Conservation (phyloP, 108 stramenopile species). For the Skeletonema marinoi region DNA sequence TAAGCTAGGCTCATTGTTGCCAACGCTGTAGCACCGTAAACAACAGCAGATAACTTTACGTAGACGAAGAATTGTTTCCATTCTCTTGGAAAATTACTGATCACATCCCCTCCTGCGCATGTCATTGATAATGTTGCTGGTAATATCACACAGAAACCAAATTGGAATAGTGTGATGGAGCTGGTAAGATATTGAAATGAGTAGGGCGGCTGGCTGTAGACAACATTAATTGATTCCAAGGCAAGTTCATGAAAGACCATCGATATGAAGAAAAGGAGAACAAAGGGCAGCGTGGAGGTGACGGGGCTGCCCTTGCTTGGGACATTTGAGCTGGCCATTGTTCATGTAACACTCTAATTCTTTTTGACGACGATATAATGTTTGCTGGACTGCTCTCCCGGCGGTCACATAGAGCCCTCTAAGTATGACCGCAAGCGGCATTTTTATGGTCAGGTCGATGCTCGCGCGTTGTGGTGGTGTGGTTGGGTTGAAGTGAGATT, state of each 20-base stretch:
- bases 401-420: too few species aligned
- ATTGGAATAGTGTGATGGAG: constrained; percentile 68
- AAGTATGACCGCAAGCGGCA: too few species aligned
- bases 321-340: not conserved
- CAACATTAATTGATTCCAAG: constrained; percentile 50
- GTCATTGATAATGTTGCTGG: constrained; percentile 47
- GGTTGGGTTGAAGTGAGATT: too few species aligned
- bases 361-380: not conserved
- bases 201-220: constrained; percentile 19
- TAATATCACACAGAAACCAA: constrained; percentile 63
- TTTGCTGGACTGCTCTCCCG: too few species aligned
- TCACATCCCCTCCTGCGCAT: constrained; percentile 33
- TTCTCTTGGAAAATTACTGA: constrained; percentile 53
- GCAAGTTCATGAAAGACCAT: constrained; percentile 73
- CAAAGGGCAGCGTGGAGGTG: constrained; percentile 21
- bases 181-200: constrained; percentile 49
- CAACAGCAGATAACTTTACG: constrained; percentile 48
- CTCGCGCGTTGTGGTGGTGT: too few species aligned
- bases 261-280: constrained; percentile 51
- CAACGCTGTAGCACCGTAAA: constrained; percentile 66
- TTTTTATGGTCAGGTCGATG: too few species aligned
- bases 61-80: constrained; percentile 48
- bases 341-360: not conserved
- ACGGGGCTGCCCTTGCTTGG: not conserved
- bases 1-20: constrained; percentile 58